Evolutionary conservation across 768 basidiomycete species (phyloP).

Genomic region (Russula sp.): DNA sequence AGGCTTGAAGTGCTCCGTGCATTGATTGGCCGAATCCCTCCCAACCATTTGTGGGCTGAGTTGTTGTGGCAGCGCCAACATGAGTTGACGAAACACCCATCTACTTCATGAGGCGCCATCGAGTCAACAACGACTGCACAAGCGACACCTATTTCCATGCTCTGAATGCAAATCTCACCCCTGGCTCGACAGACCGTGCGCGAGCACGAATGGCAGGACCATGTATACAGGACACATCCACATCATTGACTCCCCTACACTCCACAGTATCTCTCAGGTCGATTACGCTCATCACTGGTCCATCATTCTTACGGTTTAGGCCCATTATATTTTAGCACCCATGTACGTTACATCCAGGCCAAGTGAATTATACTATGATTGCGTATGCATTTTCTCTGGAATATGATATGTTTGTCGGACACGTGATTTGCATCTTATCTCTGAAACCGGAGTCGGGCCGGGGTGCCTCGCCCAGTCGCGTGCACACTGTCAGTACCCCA

Average conservation of each 20-base stretch:
- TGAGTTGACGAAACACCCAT: constrained; percentile 31
- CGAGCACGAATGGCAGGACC: constrained; percentile 19
- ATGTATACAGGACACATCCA: constrained; percentile 13
- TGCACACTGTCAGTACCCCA: too few species aligned
- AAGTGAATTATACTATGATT: constrained; percentile 7
- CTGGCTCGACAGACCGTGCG: constrained; percentile 6
- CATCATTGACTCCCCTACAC: constrained; percentile 15
- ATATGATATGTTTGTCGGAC: too few species aligned
- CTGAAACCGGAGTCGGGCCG: too few species aligned
- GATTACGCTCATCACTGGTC: constrained; percentile 20
- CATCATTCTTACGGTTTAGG: constrained; percentile 15
- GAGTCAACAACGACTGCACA: background rate
- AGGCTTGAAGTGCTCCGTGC: constrained; percentile 86
- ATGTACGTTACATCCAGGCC: constrained; percentile 20
- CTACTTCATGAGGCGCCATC: background rate
- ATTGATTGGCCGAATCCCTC: constrained; percentile 83
- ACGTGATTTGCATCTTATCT: background rate
- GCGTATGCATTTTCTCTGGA: background rate
- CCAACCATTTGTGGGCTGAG: constrained; percentile 92
- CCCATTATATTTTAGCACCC: constrained; percentile 10
- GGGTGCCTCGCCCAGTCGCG: too few species aligned
- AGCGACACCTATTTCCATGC: constrained; percentile 20
- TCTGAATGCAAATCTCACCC: background rate
- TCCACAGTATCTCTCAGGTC: constrained; percentile 12
- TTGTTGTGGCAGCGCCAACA: constrained; percentile 79